These are phyloP conservation scores for Yamagishiella unicocca DNA, from an alignment of 139 green algal species.

Conservation along the genomic window DNA sequence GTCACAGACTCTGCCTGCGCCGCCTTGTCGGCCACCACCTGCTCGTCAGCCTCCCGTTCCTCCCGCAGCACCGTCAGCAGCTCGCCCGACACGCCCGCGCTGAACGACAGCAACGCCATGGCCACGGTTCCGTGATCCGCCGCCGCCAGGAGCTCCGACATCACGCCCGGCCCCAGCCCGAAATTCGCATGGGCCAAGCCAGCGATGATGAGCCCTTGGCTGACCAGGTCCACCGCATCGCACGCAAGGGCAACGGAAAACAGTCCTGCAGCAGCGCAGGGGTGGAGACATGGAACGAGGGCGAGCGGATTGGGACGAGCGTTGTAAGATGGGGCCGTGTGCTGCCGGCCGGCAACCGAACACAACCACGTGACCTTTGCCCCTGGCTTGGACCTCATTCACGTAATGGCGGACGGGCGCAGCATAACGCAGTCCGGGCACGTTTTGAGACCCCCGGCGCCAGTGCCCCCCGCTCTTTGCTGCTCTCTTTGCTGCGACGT, in stretches of 20 bases:
- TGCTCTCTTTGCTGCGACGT: no score
- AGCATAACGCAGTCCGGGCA: no score
- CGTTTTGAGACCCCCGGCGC: no score
- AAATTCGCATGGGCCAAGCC: not conserved
- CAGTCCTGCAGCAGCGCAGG: not conserved
- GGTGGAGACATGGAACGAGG: not conserved
- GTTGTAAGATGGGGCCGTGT: no score
- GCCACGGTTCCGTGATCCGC: not conserved
- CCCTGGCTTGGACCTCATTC: no score
- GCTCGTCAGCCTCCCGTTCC: not conserved
- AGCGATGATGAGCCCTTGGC: not conserved
- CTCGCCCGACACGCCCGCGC: not conserved
- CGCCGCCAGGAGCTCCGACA: not conserved
- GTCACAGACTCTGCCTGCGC: no score
- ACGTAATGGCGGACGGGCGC: no score
- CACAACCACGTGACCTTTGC: no score
- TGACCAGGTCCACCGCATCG: constrained; percentile 1
- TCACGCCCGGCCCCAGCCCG: not conserved
- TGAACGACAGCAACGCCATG: not conserved
- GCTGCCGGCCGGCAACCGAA: no score
- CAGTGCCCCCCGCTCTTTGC: no score
- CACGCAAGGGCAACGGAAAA: not conserved
- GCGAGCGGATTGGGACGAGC: not conserved
- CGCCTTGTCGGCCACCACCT: no score
- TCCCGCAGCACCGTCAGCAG: constrained; percentile 17